Conservation (phyloP, 2,329 filamentous ascomycete genomes). For the Epichloe amarillans region DNA sequence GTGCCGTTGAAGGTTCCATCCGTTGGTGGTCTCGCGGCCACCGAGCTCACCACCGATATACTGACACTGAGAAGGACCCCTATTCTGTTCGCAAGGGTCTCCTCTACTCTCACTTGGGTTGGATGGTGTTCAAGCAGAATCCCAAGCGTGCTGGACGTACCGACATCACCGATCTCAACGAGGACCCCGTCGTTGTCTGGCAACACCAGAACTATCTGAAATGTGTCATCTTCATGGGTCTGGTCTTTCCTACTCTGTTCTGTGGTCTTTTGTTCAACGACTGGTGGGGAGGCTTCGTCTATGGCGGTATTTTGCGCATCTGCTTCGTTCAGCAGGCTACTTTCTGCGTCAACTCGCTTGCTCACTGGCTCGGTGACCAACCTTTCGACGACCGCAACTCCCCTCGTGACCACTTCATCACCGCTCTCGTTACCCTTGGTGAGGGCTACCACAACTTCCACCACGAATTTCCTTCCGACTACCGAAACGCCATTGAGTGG, state of each 20-base stretch:
- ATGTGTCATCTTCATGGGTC: slow-evolving; percentile 62
- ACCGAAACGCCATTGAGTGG: slow-evolving; percentile 85
- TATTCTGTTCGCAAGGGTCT: slow-evolving; percentile 85
- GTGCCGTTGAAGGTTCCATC: slow-evolving; percentile 74
- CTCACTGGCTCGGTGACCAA: slow-evolving; percentile 85
- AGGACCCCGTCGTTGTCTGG: slow-evolving; percentile 74
- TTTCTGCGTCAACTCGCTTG: slow-evolving; percentile 85
- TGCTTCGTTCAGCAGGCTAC: slow-evolving; percentile 87
- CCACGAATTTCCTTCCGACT: slow-evolving; percentile 87
- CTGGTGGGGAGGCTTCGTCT: slow-evolving; percentile 70
- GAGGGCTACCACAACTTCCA: slow-evolving; percentile 95
- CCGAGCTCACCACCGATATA: slow-evolving; percentile 81
- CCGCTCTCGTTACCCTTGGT: slow-evolving; percentile 70
- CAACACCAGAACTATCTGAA: slow-evolving; percentile 81
- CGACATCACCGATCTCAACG: slow-evolving; percentile 79
- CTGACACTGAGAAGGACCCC: slow-evolving; percentile 83
- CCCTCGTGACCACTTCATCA: slow-evolving; percentile 77
- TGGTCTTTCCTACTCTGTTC: slow-evolving; percentile 62
- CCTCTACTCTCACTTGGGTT: slow-evolving; percentile 65
- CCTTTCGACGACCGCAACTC: slow-evolving; percentile 90
- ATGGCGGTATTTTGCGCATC: slow-evolving; percentile 72
- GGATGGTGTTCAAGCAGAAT: slow-evolving; percentile 93
- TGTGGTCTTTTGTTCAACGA: slow-evolving; percentile 71
- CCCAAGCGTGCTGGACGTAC: slow-evolving; percentile 78
- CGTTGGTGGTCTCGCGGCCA: slow-evolving; percentile 84